Evolutionary conservation across 73 alveolate genomes (phyloP).

Genomic region (Paramecium octaurelia): DNA sequence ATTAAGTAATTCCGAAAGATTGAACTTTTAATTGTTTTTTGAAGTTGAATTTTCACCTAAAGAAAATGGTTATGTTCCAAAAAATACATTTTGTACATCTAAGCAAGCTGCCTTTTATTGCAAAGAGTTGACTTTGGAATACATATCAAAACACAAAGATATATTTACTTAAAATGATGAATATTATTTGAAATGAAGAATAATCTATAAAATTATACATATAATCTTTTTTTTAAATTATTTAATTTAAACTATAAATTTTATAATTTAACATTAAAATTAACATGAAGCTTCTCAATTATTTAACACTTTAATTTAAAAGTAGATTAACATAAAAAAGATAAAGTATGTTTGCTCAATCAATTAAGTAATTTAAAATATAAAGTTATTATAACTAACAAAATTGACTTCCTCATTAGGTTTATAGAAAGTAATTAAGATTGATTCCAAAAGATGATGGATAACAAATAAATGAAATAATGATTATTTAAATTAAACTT

Average conservation of each 20-base stretch:
- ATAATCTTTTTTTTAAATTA: too few relatives aligned
- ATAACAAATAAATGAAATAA: neutral
- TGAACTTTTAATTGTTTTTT: neutral
- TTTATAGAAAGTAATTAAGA: too few relatives aligned
- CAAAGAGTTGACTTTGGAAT: neutral
- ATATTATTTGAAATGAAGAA: neutral
- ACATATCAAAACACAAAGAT: neutral
- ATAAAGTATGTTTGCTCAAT: too few relatives aligned
- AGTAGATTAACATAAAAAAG: too few relatives aligned
- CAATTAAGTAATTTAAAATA: too few relatives aligned
- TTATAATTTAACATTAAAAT: too few relatives aligned
- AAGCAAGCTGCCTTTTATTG: neutral
- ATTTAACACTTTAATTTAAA: too few relatives aligned
- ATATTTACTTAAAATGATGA: neutral
- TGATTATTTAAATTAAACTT: neutral
- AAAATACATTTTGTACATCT: neutral
- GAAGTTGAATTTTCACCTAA: neutral
- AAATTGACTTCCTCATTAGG: too few relatives aligned
- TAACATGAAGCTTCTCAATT: neutral
- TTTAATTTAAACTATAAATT: neutral
- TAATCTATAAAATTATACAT: neutral
- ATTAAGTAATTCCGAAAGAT: neutral
- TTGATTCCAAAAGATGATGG: too few relatives aligned
- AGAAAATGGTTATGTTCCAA: neutral
- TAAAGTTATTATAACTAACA: too few relatives aligned